Evolutionary conservation across 2,329 filamentous ascomycete species (phyloP), one percentile per base, ranked within the genome.

Genomic region (Diaporthe sp.): DNA sequence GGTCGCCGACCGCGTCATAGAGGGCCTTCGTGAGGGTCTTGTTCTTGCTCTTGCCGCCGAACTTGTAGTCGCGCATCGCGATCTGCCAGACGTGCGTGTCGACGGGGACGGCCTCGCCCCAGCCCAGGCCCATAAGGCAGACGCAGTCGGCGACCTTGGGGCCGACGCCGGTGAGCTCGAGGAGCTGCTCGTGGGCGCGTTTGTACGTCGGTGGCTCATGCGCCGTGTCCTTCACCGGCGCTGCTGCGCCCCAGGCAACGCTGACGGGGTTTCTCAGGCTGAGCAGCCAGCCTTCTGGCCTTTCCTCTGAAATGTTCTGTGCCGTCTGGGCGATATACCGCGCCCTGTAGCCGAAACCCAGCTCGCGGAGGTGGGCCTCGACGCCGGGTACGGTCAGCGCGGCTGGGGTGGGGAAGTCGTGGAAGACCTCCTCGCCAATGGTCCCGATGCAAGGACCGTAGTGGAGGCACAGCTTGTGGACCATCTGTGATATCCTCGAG

Each of bases 1-100:
- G 94, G 78, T 98, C 94, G 0, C 94, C 97, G 20, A 99, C 92
- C 0, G 95, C 94, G 82, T 97, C 93, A 81, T 99, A 98, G 78
- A 95, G 96, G 55, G 90, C 90, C 82, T 97, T 97, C 20, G 94
- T 98, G 77, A 99, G 88, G 63, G 95, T 96, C 81, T 95, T 96
- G 77, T 85, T 94, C 81, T 95, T 96, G 12, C 91, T 47, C 8
- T 77, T 92, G 80, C 92, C 94, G 9, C 95, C 94, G 80, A 99
- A 98, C 76, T 93, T 95, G 85, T 99, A 99, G 84, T 99, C 97
- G 72, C 97, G 90, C 83, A 97, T 95, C 0, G 97, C 97, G 81
- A 99, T 98, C 86, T 98, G 96, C 96, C 96, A 98, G 17, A 99
- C 95, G 85, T 99, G 97, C 1, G 97, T 99, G 84, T 99, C 97